A percentile compares a stretch with the other conserved stretches of the same genome.
These are phyloP conservation scores for Alternaria sp. DNA, from an alignment of 2,329 filamentous ascomycete species.

Conservation along the genomic window DNA sequence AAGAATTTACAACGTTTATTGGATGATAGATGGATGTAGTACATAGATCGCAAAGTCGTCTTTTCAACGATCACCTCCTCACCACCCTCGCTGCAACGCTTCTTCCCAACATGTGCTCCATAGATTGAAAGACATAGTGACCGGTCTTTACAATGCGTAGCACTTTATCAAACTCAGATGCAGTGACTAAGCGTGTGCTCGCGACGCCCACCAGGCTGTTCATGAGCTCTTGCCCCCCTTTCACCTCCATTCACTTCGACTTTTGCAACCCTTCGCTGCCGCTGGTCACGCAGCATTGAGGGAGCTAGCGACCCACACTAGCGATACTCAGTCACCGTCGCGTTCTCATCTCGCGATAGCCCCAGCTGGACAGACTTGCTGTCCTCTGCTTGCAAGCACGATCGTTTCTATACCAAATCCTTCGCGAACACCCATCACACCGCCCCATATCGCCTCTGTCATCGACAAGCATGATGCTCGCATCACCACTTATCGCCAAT, in stretches of 20 bases:
- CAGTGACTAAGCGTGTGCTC: not conserved
- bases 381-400: not conserved
- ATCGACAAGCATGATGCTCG: not conserved
- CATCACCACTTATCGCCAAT: not conserved
- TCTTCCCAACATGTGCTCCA: too few relatives aligned
- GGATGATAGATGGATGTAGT: too few relatives aligned
- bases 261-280: not conserved
- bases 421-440: not conserved
- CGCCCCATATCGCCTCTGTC: fast-evolving
- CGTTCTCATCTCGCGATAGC: not conserved
- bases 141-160: not conserved
- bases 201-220: fast-evolving
- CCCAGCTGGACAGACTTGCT: not conserved
- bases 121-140: too few relatives aligned
- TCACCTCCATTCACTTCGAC: not conserved
- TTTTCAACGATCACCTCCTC: too few relatives aligned
- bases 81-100: too few relatives aligned
- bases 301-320: not conserved
- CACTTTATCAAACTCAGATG: too few relatives aligned
- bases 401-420: not conserved
- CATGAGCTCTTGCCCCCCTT: not conserved
- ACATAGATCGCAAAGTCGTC: too few relatives aligned
- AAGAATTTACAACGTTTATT: too few relatives aligned
- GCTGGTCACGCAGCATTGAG: not conserved
- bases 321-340: not conserved